Conservation (phyloP, 164 flowering plant genomes). For the Chimonanthus salicifolius region DNA sequence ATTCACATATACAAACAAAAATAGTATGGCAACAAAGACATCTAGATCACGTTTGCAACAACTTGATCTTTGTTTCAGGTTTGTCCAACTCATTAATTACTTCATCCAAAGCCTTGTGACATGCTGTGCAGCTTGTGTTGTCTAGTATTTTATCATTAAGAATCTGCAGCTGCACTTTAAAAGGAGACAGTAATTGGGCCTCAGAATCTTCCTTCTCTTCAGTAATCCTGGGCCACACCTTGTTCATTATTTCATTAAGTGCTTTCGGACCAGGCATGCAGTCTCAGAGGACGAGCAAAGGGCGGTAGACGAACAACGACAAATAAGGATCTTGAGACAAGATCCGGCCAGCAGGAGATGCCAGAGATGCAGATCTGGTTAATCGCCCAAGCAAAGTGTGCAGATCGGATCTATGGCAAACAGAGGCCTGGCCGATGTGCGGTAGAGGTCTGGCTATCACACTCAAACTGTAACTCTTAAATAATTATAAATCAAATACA, state of each 20-base stretch:
- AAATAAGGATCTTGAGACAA: no score
- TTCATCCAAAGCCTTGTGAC: conserved; percentile 11
- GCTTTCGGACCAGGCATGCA: neutral
- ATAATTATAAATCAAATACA: no score
- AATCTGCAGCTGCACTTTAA: neutral
- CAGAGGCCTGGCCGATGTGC: no score
- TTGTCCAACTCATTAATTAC: conserved; percentile 10
- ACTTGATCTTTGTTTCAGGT: conserved; percentile 10
- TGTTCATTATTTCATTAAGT: conserved; percentile 2
- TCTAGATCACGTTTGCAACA: neutral
- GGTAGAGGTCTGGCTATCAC: no score
- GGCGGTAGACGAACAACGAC: no score
- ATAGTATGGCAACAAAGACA: neutral
- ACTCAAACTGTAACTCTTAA: no score
- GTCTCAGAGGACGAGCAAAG: no score
- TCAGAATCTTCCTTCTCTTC: neutral
- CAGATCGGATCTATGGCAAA: no score
- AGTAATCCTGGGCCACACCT: neutral
- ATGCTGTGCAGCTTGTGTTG: conserved; percentile 12
- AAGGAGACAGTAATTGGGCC: neutral
- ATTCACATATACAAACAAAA: neutral
- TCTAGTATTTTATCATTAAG: conserved; percentile 1
- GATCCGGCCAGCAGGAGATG: no score
- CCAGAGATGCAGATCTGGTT: no score
- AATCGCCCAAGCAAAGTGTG: no score